phyloP scores from a whole-genome alignment of 257 asterid genomes.

The Ilex asprella region DNA sequence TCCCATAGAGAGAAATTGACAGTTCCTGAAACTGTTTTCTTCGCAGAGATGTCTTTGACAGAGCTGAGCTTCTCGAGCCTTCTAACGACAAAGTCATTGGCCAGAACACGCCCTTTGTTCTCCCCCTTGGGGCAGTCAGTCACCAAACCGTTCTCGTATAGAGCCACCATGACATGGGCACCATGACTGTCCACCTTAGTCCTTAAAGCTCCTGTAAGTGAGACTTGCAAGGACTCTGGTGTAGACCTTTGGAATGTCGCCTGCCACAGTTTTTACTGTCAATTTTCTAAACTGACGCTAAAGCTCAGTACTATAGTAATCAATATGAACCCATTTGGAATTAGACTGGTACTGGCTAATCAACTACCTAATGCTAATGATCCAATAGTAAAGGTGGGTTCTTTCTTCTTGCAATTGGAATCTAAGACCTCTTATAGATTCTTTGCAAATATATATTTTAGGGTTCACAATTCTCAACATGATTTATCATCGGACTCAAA shows the following conservation, averaged over 20 bases:
- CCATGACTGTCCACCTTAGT: constrained; percentile 48
- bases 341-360: too few species aligned
- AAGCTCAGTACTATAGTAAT: background rate
- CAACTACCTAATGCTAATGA: too few species aligned
- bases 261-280: constrained; percentile 20
- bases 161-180: constrained; percentile 55
- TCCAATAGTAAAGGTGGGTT: too few species aligned
- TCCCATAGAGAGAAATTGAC: constrained; percentile 66
- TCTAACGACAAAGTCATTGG: constrained; percentile 75
- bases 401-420: too few species aligned
- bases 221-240: constrained; percentile 47
- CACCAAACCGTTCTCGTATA: constrained; percentile 58
- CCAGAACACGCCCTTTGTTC: constrained; percentile 56
- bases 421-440: too few species aligned
- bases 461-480: too few species aligned
- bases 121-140: constrained; percentile 57
- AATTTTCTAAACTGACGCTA: too few species aligned
- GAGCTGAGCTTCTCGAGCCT: constrained; percentile 65
- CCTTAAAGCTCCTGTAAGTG: constrained; percentile 52
- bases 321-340: background rate
- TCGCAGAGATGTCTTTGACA: constrained; percentile 50
- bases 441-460: too few species aligned
- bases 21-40: constrained; percentile 45
- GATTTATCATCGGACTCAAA: too few species aligned
- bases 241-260: constrained; percentile 58